A percentile compares a stretch with the other conserved stretches of the same genome.
These are phyloP conservation scores for Saccharomycopsis javanensis DNA, from an alignment of 805 yeast species.

Conservation along the genomic window DNA sequence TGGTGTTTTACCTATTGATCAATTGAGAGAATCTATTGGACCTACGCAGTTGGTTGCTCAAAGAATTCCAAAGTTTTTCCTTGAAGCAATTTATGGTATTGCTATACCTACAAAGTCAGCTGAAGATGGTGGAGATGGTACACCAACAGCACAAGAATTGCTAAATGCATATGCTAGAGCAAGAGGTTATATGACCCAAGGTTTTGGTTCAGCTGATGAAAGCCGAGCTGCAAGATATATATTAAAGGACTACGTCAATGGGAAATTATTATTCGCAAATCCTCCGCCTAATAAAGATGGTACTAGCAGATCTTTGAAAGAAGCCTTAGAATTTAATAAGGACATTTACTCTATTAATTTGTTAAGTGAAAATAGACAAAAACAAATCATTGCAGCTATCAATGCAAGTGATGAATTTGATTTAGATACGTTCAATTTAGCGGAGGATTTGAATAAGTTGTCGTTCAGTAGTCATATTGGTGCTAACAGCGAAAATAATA, in stretches of 20 bases:
- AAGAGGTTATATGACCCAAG: constrained; percentile 95
- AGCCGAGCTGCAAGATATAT: constrained; percentile 88
- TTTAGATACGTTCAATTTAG: constrained; percentile 47
- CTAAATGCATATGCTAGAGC: constrained; percentile 91
- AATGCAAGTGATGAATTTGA: constrained; percentile 32
- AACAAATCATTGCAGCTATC: constrained; percentile 60
- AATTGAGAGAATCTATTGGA: constrained; percentile 82
- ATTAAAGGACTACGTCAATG: constrained; percentile 89
- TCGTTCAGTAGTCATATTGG: constrained; percentile 75
- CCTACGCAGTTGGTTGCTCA: constrained; percentile 80
- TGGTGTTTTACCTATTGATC: constrained; percentile 98
- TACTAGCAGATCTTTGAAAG: constrained; percentile 41
- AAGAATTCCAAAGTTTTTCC: constrained; percentile 76
- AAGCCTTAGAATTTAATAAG: constrained; percentile 55
- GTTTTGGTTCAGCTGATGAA: constrained; percentile 94
- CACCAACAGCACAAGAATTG: constrained; percentile 82
- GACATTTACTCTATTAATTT: constrained; percentile 59
- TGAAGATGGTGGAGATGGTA: constrained; percentile 85
- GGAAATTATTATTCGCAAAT: constrained; percentile 71
- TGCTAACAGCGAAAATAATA: constrained; percentile 31
- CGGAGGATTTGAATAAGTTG: constrained; percentile 58
- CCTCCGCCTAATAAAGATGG: constrained; percentile 80
- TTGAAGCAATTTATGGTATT: constrained; percentile 92
- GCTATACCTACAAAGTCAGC: constrained; percentile 64
- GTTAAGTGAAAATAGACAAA: constrained; percentile 63